Conservation (phyloP, 345 rosid species). For the Linum usitatissimum region DNA sequence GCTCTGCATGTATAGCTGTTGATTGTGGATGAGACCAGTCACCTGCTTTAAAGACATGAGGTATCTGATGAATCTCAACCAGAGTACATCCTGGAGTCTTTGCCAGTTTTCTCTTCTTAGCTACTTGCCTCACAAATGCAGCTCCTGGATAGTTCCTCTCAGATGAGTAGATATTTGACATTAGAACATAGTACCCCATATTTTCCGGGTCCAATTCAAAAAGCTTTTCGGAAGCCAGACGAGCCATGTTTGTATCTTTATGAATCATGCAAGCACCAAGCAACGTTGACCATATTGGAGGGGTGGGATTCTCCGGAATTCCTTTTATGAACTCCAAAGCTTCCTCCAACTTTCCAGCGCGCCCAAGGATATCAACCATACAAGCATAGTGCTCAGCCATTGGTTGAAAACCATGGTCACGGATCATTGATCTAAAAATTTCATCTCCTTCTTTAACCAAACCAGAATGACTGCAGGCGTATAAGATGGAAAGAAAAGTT, state of each 20-base stretch:
- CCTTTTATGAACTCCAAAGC: conserved; percentile 52
- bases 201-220: conserved; percentile 56
- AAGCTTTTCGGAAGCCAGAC: conserved; percentile 49
- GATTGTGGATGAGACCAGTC: conserved; percentile 60
- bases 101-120: conserved; percentile 43
- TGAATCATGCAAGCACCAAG: conserved; percentile 78
- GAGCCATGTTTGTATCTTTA: conserved; percentile 54
- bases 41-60: conserved; percentile 63
- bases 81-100: conserved; percentile 76
- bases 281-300: conserved; percentile 60
- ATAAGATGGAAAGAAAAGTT: conserved; percentile 57
- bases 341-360: conserved; percentile 59
- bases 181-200: conserved; percentile 52
- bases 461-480: conserved; percentile 87
- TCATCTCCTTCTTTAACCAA: conserved; percentile 56
- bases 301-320: conserved; percentile 49
- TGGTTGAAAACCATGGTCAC: conserved; percentile 45
- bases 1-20: conserved; percentile 46
- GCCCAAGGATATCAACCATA: conserved; percentile 70
- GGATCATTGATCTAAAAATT: conserved; percentile 53
- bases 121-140: conserved; percentile 54
- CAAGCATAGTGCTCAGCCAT: conserved; percentile 64
- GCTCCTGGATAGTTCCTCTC: conserved; percentile 58
- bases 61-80: conserved; percentile 52
- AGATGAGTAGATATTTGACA: conserved; percentile 60